Evolutionary conservation across 345 rosid genomes (phyloP), one percentile per base, ranked within the genome.

Genomic region (Ricinus communis): DNA sequence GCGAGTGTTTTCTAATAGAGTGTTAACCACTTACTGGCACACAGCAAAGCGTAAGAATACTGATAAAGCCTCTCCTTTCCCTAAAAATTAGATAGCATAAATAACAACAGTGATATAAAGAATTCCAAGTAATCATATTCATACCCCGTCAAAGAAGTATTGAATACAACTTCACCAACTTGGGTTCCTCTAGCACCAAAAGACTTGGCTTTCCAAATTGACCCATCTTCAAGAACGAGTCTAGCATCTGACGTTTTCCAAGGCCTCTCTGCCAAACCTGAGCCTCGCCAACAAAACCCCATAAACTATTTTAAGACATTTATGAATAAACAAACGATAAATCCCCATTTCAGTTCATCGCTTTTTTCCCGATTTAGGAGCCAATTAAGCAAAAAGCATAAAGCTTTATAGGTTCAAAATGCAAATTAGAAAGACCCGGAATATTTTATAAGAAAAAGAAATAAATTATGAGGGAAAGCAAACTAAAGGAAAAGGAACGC

Each of bases 181-280:
- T 89, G 96, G 10, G 98, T 92, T 54, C 98, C 99, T 12, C 83
- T 82, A 62, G 97, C 96, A 83, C 99, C 98, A 76, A 95, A 95
- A 2, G 99, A 87, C 86, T 93, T 96, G 47, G 98, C 99, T 69
- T 72, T 86, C 99, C 99, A 96, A 19, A 88, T 36, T 2, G 99
- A 93, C 71, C 99, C 98, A 65, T 93, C 99, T 76, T 88, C 95
- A 66, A 91, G 89, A 65, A 88, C 98, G 73, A 96, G 88, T 69
- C 97, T 93, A 69, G 97, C 97, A 77, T 93, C 81, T 31, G 92
- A 82, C 8, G 84, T 75, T 64, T 76, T 95, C 98, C 99, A 95
- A 5, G 97, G 98, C 65, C 90, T 91, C 73, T 89, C 97, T 53
- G 47, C 85, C 64, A 85, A 62, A 59, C 81, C 93, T 88, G 56